Percentiles rank a stretch among this genome's conserved stretches.
These are phyloP conservation scores for Tetradesmus obliquus DNA, from an alignment of 139 green algal genomes.

Conservation along the genomic window DNA sequence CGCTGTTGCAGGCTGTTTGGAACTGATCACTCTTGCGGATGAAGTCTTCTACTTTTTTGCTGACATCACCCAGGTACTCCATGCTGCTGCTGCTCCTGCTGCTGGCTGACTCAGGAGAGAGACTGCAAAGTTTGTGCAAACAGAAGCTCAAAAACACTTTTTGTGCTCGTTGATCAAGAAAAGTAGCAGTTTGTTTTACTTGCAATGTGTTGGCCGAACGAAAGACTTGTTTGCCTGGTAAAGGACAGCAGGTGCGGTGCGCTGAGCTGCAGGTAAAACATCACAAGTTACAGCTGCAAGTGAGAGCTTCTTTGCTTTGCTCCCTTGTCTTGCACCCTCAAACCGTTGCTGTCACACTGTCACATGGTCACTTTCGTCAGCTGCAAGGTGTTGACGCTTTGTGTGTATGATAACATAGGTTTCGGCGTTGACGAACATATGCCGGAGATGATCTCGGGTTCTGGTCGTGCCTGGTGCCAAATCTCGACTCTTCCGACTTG, in stretches of 20 bases:
- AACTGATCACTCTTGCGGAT: constrained; percentile 39
- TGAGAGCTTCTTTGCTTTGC: background rate
- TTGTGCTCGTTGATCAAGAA: no score
- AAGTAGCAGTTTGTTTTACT: no score
- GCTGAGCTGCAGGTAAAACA: no score
- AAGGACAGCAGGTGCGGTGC: no score
- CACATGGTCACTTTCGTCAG: background rate
- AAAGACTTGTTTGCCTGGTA: no score
- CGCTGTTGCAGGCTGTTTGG: constrained; percentile 10
- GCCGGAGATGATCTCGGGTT: background rate
- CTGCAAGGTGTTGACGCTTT: background rate
- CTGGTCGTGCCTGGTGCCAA: background rate
- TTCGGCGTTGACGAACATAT: background rate
- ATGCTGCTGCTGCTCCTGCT: background rate
- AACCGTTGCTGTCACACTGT: background rate
- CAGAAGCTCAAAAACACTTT: no score
- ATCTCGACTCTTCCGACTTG: background rate
- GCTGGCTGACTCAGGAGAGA: background rate
- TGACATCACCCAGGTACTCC: constrained; percentile 22
- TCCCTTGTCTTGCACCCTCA: background rate
- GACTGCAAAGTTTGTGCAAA: no score
- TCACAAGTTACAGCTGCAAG: background rate
- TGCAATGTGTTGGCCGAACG: no score
- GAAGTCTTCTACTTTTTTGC: constrained; percentile 38
- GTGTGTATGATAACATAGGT: background rate